Base-by-base conservation (phyloP, 108 stramenopile genomes). In the Skeletonema menzelii region DNA sequence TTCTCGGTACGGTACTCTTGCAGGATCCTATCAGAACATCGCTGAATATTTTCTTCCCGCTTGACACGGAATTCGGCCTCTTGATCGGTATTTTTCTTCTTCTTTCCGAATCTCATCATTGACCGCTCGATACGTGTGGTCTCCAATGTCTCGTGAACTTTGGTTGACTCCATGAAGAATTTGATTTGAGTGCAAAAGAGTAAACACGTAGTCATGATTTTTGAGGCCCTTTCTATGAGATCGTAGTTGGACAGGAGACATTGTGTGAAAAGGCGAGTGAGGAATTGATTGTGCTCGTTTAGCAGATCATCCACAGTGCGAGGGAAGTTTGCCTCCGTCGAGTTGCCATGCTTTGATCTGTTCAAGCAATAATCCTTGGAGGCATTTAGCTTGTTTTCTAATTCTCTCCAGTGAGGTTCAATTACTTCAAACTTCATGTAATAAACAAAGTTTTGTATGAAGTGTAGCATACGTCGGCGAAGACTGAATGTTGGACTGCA, bases 361-460 rank as follows among this genome's bases (percentile, higher is more conserved):
- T 53, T 53, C 49, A 53, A 53, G 42, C 71, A 80, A 47, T 73
- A 72, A 8, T 73, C 44, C 8, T 61, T 76, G 15, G 70, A 42
- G 12, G 59, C 67, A 40, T 85, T 77, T 26, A 72, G 55, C 27
- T 80, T 80, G 40, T 44, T 65, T 70, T 89, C 74, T 73, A 99
- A 75, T 59, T 90, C 82, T 35, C 82, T 76, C 96, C 96, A 98
- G 56, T 95, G 88, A 26, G 95, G 95, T 59, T 97, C 96, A 24
- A 99, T 85, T 12, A 98, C 98, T 82, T 99, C 99, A 64, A 96
- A 88, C 81, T 92, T 93, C 80, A 98, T 90, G 79, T 99, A 99
- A 78, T 98, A 97, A 12, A 97, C 94, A 17, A 99, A 82, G 86
- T 98, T 99, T 77, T 97, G 97, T 27, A 98, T 72, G 77, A 98